Conservation (phyloP, 495 filamentous ascomycete genomes). For the Aspergillus ellipticus region DNA sequence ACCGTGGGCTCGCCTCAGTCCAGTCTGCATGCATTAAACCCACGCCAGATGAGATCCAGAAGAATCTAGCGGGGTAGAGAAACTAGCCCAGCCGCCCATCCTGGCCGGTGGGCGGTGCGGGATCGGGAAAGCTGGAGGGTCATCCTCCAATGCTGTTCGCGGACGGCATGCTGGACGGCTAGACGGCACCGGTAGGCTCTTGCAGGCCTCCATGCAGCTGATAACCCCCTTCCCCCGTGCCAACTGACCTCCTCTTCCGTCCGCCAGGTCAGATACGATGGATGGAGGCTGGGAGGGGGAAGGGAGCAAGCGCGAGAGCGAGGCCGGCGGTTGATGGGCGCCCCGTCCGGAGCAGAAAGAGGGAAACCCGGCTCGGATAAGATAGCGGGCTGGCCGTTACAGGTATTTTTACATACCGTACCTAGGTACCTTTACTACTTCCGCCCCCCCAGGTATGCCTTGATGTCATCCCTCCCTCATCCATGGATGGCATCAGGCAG, state of each 20-base stretch:
- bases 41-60: slow-evolving; percentile 16
- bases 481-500: background rate
- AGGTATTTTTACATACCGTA: background rate
- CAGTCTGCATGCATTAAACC: slow-evolving; percentile 4
- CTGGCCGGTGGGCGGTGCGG: slow-evolving; percentile 3
- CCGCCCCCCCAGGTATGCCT: background rate
- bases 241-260: background rate
- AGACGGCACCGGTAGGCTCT: slow-evolving; percentile 10
- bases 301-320: background rate
- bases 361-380: background rate
- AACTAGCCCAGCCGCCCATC: slow-evolving; percentile 1
- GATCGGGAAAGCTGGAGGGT: slow-evolving; percentile 13
- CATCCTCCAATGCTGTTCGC: slow-evolving; percentile 15
- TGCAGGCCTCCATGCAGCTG: no score
- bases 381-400: background rate
- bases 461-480: background rate
- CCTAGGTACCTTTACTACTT: background rate
- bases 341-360: background rate
- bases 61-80: slow-evolving; percentile 18
- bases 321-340: no score
- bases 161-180: slow-evolving; percentile 5
- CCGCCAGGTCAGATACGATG: background rate
- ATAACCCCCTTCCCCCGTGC: background rate
- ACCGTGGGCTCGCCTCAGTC: background rate
- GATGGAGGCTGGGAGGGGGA: background rate